phyloP scores from a whole-genome alignment of 2,329 filamentous ascomycete genomes.

The Talaromyces islandicus region DNA sequence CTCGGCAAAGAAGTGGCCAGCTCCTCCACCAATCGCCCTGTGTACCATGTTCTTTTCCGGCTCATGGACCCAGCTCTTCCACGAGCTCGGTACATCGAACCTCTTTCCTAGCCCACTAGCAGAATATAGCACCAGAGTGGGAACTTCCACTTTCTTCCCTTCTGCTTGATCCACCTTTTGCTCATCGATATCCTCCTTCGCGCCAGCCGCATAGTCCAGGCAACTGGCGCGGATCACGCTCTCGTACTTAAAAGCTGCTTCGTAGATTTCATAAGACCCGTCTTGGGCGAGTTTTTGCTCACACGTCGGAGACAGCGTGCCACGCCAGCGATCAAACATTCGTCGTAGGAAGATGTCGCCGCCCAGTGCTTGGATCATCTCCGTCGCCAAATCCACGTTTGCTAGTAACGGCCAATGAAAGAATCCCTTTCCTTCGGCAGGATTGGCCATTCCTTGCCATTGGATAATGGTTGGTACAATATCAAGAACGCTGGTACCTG shows the following conservation, averaged over 20 bases:
- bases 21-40: constrained; percentile 32
- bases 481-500: constrained; percentile 42
- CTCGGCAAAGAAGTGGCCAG: constrained; percentile 42
- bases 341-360: constrained; percentile 33
- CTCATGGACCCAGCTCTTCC: constrained; percentile 41
- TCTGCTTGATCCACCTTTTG: constrained; percentile 42
- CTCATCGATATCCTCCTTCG: constrained; percentile 35
- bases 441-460: constrained; percentile 44
- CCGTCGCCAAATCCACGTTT: constrained; percentile 37
- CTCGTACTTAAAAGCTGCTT: constrained; percentile 35
- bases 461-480: constrained; percentile 50
- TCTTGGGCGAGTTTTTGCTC: constrained; percentile 17
- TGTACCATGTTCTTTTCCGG: constrained; percentile 23
- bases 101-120: constrained; percentile 36
- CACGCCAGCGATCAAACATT: constrained; percentile 27
- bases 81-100: constrained; percentile 37
- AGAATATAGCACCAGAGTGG: constrained; percentile 41
- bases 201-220: constrained; percentile 44
- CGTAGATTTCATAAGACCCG: constrained; percentile 40
- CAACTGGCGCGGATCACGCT: constrained; percentile 40
- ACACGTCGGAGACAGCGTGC: constrained; percentile 14
- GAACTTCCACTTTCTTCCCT: constrained; percentile 39
- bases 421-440: constrained; percentile 44
- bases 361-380: constrained; percentile 40
- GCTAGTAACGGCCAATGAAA: constrained; percentile 57